These are phyloP conservation scores for Penicillium atrosanguineum DNA, from an alignment of 495 filamentous ascomycete genomes.

Conservation along the genomic window DNA sequence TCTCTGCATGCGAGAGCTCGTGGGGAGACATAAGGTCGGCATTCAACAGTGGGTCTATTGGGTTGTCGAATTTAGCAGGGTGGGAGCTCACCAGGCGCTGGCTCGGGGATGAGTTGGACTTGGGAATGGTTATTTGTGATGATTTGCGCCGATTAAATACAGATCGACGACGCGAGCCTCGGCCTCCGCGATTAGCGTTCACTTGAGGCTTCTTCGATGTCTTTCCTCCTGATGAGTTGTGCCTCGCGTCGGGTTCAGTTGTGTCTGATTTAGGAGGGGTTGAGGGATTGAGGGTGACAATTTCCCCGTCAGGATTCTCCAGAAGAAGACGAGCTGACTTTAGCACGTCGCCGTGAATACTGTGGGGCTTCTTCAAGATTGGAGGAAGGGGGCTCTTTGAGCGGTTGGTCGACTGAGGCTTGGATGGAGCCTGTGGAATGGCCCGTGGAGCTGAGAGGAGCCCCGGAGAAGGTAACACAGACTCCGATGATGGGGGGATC, in stretches of 20 bases:
- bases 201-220: conserved; percentile 33
- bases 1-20: not conserved
- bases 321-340: conserved; percentile 39
- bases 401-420: conserved; percentile 3
- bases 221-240: conserved; percentile 9
- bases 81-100: not conserved
- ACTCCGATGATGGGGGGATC: not conserved
- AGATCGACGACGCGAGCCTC: conserved; percentile 38
- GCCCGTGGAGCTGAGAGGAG: not conserved
- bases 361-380: conserved; percentile 39
- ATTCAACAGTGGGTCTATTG: not conserved
- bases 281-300: conserved; percentile 33
- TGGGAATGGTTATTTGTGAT: conserved; percentile 29
- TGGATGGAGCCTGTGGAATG: conserved; percentile 1
- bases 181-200: conserved; percentile 27
- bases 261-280: conserved; percentile 27
- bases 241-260: conserved; percentile 11
- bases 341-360: conserved; percentile 21
- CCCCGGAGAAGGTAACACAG: not conserved
- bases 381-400: conserved; percentile 26
- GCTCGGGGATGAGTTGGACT: not conserved
- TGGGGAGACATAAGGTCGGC: not conserved
- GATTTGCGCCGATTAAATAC: conserved; percentile 43
- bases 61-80: not conserved
- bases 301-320: conserved; percentile 24